Evolutionary conservation across 352 stramenopile species (phyloP).

Genomic region (Globisporangium emineosum): DNA sequence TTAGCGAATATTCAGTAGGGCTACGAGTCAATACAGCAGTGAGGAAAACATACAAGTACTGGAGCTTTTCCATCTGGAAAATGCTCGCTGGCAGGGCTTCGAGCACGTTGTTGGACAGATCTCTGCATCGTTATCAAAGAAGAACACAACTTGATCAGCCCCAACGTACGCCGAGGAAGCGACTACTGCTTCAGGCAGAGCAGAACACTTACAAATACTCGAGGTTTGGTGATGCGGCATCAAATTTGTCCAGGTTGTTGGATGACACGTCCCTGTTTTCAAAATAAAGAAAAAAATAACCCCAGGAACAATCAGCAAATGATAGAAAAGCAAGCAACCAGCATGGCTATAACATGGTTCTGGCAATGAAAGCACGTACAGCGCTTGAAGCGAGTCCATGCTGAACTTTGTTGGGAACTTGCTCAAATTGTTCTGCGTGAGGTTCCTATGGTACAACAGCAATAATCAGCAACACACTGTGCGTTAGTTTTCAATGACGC

Average conservation of each 20-base stretch:
- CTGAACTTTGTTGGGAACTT: slow-evolving; percentile 15
- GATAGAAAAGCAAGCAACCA: neutral
- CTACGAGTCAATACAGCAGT: neutral
- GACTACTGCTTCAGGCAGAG: too few species aligned
- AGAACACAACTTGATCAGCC: neutral
- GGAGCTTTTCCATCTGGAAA: slow-evolving; percentile 16
- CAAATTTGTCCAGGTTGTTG: slow-evolving; percentile 18
- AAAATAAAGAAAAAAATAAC: neutral
- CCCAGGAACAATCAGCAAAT: neutral
- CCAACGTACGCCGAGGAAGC: too few species aligned
- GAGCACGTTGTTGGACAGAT: slow-evolving; percentile 19
- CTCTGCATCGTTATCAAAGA: neutral
- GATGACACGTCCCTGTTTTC: slow-evolving; percentile 15
- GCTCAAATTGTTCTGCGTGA: slow-evolving; percentile 13
- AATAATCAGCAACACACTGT: neutral
- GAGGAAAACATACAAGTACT: slow-evolving; percentile 10
- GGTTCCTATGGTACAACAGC: slow-evolving; percentile 8
- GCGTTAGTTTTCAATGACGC: neutral
- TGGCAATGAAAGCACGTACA: slow-evolving; percentile 8
- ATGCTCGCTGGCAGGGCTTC: slow-evolving; percentile 8
- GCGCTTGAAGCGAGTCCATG: slow-evolving; percentile 9
- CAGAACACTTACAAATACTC: slow-evolving; percentile 14
- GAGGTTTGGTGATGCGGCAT: slow-evolving; percentile 9
- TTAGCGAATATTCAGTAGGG: neutral
- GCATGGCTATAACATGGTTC: neutral